Percentiles rank a stretch among this genome's conserved stretches.
Conservation (phyloP, 73 alveolate genomes). For the Paramecium bursaria region DNA sequence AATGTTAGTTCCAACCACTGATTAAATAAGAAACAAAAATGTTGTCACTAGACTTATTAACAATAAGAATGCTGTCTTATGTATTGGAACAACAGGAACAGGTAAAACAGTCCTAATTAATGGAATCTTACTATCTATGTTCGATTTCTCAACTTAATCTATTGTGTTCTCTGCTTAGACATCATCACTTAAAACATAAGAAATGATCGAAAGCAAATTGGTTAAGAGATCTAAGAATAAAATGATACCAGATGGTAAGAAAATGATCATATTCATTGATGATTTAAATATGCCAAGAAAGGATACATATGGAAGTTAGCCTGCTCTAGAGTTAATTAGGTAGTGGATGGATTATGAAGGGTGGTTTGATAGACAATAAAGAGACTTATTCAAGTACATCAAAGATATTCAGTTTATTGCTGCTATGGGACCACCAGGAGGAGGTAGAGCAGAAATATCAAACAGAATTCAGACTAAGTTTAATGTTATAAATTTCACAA, state of each 20-base stretch:
- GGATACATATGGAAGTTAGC: conserved; percentile 98
- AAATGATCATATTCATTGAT: conserved; percentile 96
- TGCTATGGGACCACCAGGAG: conserved; percentile 98
- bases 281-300: conserved; percentile 99
- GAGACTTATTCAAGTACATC: conserved; percentile 75
- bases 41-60: conserved; percentile 52
- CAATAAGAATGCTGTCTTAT: conserved; percentile 72
- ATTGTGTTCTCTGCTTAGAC: conserved; percentile 98
- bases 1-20: conserved; percentile 96
- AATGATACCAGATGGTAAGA: conserved; percentile 96
- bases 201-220: conserved; percentile 95
- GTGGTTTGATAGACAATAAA: conserved; percentile 89
- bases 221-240: conserved; percentile 98
- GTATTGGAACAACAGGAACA: conserved; percentile 99
- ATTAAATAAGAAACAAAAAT: conserved; percentile 90
- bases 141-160: conserved; percentile 80
- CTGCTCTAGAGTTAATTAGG: conserved; percentile 98
- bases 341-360: conserved; percentile 99
- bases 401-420: conserved; percentile 89
- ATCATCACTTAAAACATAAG: conserved; percentile 89
- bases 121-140: conserved; percentile 58
- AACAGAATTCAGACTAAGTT: conserved; percentile 81
- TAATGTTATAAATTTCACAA: conserved; percentile 81
- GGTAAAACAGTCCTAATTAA: conserved; percentile 98
- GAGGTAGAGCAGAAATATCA: conserved; percentile 94